Percentiles rank a stretch among this genome's conserved stretches.
These are phyloP conservation scores for Chytriomyces confervae DNA, from an alignment of 192 early-diverging fungal genomes.

Conservation along the genomic window DNA sequence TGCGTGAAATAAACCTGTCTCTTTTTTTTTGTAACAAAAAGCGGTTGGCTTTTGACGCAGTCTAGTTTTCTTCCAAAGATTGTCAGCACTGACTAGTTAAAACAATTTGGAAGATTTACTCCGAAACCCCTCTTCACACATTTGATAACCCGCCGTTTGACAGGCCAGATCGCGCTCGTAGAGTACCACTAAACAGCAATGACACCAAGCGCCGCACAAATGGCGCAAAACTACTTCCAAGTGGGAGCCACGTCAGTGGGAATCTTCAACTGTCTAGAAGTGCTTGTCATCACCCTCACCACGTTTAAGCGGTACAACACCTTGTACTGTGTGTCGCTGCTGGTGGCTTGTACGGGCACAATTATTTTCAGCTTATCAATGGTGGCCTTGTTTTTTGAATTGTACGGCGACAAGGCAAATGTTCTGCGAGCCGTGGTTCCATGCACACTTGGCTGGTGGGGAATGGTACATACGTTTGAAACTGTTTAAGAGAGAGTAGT, in stretches of 20 bases:
- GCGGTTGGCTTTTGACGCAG: too few relatives aligned
- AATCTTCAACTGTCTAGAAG: constrained; percentile 2
- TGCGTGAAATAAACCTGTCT: too few relatives aligned
- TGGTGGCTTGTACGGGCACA: background rate
- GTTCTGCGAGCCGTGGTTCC: background rate
- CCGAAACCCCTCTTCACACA: too few relatives aligned
- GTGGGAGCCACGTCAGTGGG: background rate
- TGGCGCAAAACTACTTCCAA: constrained; percentile 6
- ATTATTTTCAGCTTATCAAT: background rate
- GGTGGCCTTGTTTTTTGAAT: background rate
- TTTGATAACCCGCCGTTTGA: too few relatives aligned
- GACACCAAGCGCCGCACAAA: background rate
- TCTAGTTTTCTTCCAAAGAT: too few relatives aligned
- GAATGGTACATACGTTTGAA: too few relatives aligned
- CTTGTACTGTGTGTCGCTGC: background rate
- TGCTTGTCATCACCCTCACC: background rate
- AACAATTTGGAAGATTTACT: too few relatives aligned
- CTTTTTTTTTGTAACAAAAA: too few relatives aligned
- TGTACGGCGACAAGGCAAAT: background rate
- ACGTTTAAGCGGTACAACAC: background rate
- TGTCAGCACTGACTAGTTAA: too few relatives aligned
- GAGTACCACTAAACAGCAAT: background rate
- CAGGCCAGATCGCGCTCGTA: too few relatives aligned
- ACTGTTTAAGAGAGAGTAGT: background rate
- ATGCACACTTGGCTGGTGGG: too few relatives aligned